Evolutionary conservation across 164 flowering plant genomes (phyloP).

Genomic region (Chimonanthus salicifolius): DNA sequence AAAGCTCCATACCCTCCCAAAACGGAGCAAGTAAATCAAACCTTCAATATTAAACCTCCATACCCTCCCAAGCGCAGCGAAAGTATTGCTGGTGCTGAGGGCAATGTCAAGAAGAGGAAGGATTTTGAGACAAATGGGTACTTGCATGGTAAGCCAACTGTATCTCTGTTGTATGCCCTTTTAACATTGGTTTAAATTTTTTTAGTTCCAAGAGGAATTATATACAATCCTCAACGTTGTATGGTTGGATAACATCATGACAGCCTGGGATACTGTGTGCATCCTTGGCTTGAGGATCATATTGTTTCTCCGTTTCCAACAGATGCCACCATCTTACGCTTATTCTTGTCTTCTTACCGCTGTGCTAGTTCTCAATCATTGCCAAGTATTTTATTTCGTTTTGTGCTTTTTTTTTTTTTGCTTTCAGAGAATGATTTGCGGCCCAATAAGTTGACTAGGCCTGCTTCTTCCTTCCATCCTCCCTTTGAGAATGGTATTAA

Average conservation of each 20-base stretch:
- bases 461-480: constrained; percentile 25
- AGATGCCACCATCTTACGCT: neutral
- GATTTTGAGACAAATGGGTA: constrained; percentile 52
- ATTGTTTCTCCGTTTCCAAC: neutral
- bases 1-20: neutral
- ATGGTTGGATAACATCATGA: too few species aligned
- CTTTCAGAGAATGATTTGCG: constrained; percentile 42
- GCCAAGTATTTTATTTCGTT: neutral
- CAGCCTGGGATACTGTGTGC: neutral
- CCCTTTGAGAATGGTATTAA: constrained; percentile 40
- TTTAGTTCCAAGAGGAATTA: too few species aligned
- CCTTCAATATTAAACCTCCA: neutral
- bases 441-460: constrained; percentile 48
- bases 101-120: constrained; percentile 44
- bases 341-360: too few species aligned
- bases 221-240: too few species aligned
- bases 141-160: constrained; percentile 54
- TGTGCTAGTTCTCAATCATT: neutral
- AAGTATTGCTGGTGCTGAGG: constrained; percentile 24
- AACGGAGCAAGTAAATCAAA: too few species aligned
- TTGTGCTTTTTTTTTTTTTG: constrained; percentile 4
- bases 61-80: constrained; percentile 22
- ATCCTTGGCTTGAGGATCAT: neutral
- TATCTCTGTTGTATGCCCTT: neutral
- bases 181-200: neutral